phyloP scores from a whole-genome alignment of 176 grass and related monocot species.

The Avena atlantica region DNA sequence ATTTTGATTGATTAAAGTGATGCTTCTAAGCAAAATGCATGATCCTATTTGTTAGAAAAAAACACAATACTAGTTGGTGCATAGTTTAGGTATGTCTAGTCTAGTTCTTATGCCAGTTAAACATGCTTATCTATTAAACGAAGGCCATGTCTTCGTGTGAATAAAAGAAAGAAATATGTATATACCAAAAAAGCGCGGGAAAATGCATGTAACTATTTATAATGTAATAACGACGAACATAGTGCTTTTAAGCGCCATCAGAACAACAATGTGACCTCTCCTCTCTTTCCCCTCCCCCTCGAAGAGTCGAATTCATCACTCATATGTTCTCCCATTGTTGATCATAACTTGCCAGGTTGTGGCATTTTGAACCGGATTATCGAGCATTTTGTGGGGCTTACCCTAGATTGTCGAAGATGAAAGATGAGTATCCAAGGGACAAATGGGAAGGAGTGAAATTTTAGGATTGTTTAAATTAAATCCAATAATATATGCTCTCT shows the following conservation, averaged over 20 bases:
- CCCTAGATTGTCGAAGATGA: neutral
- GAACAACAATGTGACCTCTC: neutral
- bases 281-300: too few species aligned
- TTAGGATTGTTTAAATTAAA: too few species aligned
- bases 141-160: neutral
- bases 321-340: neutral
- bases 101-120: neutral
- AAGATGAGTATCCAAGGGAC: neutral
- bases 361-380: neutral
- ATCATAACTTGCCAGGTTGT: neutral
- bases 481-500: too few species aligned
- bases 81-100: neutral
- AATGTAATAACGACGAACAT: neutral
- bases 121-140: neutral
- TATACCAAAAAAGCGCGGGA: neutral
- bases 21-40: neutral
- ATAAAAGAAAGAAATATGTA: neutral
- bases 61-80: neutral
- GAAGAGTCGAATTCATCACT: neutral
- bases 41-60: neutral
- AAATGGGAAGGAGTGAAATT: neutral
- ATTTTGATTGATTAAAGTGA: conserved; percentile 8
- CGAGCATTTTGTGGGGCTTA: neutral
- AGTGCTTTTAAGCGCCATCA: neutral
- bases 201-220: neutral